Evolutionary conservation across 176 grass and related monocot genomes (phyloP).

Genomic region (Guadua angustifolia): DNA sequence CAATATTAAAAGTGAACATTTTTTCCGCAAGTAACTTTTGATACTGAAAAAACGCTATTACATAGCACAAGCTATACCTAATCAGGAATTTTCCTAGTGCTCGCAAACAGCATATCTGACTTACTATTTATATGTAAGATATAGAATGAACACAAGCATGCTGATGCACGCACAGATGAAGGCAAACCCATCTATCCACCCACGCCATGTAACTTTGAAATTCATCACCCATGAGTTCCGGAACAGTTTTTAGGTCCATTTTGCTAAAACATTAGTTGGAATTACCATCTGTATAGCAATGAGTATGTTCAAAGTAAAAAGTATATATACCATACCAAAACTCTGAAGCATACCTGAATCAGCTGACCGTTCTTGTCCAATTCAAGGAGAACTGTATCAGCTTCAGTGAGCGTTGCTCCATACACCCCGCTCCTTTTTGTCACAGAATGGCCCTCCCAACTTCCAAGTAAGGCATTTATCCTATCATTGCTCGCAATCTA

Average conservation of each 20-base stretch:
- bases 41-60: constrained; percentile 25
- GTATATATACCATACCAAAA: constrained; percentile 6
- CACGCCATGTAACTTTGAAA: background rate
- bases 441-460: constrained; percentile 86
- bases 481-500: constrained; percentile 46
- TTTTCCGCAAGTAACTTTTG: background rate
- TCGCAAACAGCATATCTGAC: background rate
- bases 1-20: background rate
- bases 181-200: background rate
- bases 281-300: constrained; percentile 16
- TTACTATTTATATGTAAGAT: constrained; percentile 6
- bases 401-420: constrained; percentile 75
- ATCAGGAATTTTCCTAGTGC: background rate
- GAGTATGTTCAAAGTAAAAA: constrained; percentile 14
- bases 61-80: background rate
- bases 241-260: background rate
- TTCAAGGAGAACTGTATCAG: constrained; percentile 70
- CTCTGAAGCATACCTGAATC: constrained; percentile 60
- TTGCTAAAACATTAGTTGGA: background rate
- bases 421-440: constrained; percentile 92
- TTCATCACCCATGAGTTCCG: background rate
- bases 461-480: constrained; percentile 69
- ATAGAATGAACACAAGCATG: background rate
- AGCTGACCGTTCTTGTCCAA: constrained; percentile 60
- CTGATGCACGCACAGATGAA: background rate